Percentiles rank a stretch among this genome's conserved stretches.
phyloP scores from a whole-genome alignment of 2,329 filamentous ascomycete species.

The Xylaria sp. region DNA sequence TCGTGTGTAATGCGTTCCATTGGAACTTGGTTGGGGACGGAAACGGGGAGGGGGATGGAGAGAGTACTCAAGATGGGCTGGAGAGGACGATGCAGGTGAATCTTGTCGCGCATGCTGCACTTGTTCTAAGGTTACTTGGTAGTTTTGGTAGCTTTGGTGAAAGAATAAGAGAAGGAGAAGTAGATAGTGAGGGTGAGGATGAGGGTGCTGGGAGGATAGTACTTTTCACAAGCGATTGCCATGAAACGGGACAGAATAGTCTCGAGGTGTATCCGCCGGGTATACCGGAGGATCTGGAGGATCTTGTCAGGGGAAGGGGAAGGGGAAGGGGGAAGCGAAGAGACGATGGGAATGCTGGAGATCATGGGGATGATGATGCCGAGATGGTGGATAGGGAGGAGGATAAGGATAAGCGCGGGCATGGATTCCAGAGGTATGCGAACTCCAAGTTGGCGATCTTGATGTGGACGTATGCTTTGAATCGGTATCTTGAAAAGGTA shows the following conservation, averaged over 20 bases:
- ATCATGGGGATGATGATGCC: too few species aligned
- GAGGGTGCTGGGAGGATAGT: too few species aligned
- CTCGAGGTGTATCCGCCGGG: slow-evolving; percentile 45
- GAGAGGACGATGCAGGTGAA: slow-evolving; percentile 49
- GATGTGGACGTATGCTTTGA: slow-evolving; percentile 50
- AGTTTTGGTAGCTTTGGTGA: too few species aligned
- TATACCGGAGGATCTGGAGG: slow-evolving; percentile 45
- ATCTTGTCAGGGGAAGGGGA: slow-evolving; percentile 46
- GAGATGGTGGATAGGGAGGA: too few species aligned
- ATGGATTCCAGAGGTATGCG: slow-evolving; percentile 51
- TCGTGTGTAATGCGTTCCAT: slow-evolving; percentile 49
- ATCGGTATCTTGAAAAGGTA: slow-evolving; percentile 40
- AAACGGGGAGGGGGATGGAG: too few species aligned
- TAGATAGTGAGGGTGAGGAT: too few species aligned
- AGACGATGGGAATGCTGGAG: too few species aligned
- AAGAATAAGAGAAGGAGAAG: too few species aligned
- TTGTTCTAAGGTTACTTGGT: slow-evolving; percentile 51
- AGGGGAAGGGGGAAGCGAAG: too few species aligned
- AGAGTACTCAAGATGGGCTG: slow-evolving; percentile 45
- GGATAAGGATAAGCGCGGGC: slow-evolving; percentile 44
- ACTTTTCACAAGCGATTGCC: slow-evolving; percentile 41
- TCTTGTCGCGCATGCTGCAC: slow-evolving; percentile 46
- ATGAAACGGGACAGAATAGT: slow-evolving; percentile 47
- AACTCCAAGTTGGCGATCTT: slow-evolving; percentile 48
- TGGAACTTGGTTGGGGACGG: slow-evolving; percentile 44